Evolutionary conservation across 208 protist species (phyloP).

Genomic region (Crithidia bombi): DNA sequence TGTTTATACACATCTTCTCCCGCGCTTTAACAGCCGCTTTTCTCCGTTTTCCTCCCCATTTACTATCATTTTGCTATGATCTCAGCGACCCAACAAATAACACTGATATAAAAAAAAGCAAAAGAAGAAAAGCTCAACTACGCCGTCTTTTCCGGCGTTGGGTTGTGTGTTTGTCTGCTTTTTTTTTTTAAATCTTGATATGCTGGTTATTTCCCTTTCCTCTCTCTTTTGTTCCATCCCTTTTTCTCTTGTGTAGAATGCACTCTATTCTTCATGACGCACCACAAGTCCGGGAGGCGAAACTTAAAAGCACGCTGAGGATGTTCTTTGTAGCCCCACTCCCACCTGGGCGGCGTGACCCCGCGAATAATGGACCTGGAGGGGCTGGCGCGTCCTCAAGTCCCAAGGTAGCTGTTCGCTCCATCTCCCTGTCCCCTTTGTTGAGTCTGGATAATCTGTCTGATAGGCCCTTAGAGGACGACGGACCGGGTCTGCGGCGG

Average conservation of each 20-base stretch:
- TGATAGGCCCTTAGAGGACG: slow-evolving; percentile 18
- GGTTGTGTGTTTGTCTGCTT: no score
- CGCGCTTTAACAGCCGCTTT: slow-evolving; percentile 15
- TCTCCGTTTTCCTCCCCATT: not conserved
- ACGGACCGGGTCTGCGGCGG: slow-evolving; percentile 11
- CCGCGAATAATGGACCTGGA: not conserved
- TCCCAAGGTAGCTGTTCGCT: not conserved
- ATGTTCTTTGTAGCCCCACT: slow-evolving; percentile 20
- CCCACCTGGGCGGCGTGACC: not conserved
- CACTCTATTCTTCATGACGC: slow-evolving; percentile 13
- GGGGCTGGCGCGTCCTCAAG: not conserved
- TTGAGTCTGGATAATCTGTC: slow-evolving; percentile 4
- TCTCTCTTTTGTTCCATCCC: slow-evolving; percentile 4
- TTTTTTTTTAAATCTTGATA: not conserved
- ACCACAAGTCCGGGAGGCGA: slow-evolving; percentile 14
- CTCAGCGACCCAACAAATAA: no score
- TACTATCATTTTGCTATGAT: no score
- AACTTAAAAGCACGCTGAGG: not conserved
- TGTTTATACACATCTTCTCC: slow-evolving; percentile 8
- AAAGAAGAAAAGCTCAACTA: no score
- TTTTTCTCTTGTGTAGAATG: slow-evolving; percentile 5
- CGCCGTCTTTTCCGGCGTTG: no score
- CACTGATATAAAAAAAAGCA: no score
- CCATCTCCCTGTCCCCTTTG: not conserved
- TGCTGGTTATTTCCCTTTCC: slow-evolving; percentile 5